These are phyloP conservation scores for Phaeolepiota aurea DNA, from an alignment of 768 basidiomycete species.

Conservation along the genomic window DNA sequence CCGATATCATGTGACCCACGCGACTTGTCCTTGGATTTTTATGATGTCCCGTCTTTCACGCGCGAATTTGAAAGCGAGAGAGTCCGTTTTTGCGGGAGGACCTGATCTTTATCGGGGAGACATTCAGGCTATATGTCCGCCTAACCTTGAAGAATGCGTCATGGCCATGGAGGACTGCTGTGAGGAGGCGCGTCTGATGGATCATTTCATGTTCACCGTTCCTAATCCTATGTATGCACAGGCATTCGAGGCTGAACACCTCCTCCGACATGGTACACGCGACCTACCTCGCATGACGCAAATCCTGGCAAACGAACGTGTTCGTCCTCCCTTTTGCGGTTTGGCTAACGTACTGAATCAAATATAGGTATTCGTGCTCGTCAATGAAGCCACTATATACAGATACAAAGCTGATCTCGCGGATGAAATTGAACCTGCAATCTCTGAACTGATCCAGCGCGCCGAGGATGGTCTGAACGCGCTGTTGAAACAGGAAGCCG, in stretches of 20 bases:
- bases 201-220: neutral
- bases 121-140: conserved; percentile 57
- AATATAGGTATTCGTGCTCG: conserved; percentile 61
- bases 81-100: conserved; percentile 66
- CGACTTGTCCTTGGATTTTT: neutral
- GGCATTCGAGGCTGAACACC: conserved; percentile 61
- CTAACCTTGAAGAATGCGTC: conserved; percentile 68
- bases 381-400: conserved; percentile 65
- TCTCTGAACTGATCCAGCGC: conserved; percentile 63
- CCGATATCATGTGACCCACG: conserved; percentile 4
- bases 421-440: conserved; percentile 76
- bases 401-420: conserved; percentile 68
- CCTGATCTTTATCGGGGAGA: conserved; percentile 61
- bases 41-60: conserved; percentile 45
- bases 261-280: conserved; percentile 60
- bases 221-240: conserved; percentile 16
- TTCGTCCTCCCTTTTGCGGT: conserved; percentile 16
- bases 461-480: conserved; percentile 61
- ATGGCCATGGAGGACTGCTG: conserved; percentile 75
- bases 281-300: conserved; percentile 68
- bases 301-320: conserved; percentile 61
- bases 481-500: conserved; percentile 53
- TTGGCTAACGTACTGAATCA: neutral
- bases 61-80: conserved; percentile 46
- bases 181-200: conserved; percentile 56